Evolutionary conservation across 352 stramenopile species (phyloP).

Genomic region (Phytopythium chamaehyphon): DNA sequence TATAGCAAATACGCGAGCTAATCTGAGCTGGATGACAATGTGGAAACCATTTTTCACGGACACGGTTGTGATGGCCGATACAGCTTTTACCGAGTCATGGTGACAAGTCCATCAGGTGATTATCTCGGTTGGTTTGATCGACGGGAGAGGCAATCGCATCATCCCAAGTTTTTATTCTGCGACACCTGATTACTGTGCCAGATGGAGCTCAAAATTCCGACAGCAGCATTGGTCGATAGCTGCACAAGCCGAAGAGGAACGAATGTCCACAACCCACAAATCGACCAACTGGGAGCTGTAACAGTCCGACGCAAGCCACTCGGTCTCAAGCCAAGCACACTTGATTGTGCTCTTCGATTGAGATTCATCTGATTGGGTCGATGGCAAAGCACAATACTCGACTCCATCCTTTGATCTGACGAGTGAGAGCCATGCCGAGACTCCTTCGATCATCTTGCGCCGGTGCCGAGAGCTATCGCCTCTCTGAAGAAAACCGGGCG

Average conservation of each 20-base stretch:
- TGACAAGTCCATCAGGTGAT: not conserved
- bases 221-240: no score
- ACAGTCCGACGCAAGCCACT: no score
- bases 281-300: no score
- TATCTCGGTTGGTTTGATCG: not conserved
- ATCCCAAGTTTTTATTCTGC: not conserved
- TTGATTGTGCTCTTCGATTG: no score
- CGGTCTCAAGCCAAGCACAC: no score
- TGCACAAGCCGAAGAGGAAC: not conserved
- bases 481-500: not conserved
- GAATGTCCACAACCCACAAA: not conserved
- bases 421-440: not conserved
- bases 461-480: not conserved
- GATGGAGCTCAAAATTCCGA: not conserved
- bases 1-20: not conserved
- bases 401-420: not conserved
- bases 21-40: no score
- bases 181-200: slow-evolving; percentile 1
- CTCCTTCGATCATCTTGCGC: not conserved
- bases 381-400: not conserved
- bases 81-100: no score
- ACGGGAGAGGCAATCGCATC: not conserved
- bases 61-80: no score
- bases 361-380: not conserved
- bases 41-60: no score